phyloP scores from a whole-genome alignment of 345 rosid species.

The Anastatica hierochuntica region DNA sequence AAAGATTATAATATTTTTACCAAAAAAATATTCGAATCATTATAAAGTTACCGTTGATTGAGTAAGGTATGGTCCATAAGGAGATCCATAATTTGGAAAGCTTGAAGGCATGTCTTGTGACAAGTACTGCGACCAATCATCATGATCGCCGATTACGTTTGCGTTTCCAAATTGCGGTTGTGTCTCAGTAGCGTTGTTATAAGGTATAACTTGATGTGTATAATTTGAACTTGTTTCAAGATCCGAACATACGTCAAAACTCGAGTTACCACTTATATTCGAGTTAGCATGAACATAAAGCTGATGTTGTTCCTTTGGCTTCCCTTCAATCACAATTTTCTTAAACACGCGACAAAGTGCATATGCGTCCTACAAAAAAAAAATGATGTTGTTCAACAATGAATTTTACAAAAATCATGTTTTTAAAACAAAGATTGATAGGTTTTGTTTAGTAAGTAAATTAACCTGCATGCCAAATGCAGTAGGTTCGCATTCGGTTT shows the following conservation, averaged over 20 bases:
- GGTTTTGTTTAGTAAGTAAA: background rate
- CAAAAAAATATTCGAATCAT: too few relatives aligned
- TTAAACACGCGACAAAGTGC: constrained; percentile 93
- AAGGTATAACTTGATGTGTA: constrained; percentile 23
- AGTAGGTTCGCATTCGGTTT: constrained; percentile 57
- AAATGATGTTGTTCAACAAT: too few relatives aligned
- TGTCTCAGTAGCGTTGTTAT: background rate
- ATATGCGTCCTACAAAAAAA: constrained; percentile 56
- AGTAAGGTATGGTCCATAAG: constrained; percentile 26
- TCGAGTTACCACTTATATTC: constrained; percentile 30
- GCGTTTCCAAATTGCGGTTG: constrained; percentile 26
- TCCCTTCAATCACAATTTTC: constrained; percentile 44
- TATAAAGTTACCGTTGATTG: constrained; percentile 46
- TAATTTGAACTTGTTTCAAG: constrained; percentile 32
- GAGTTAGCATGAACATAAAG: constrained; percentile 17
- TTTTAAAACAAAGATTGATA: too few relatives aligned
- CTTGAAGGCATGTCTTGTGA: constrained; percentile 39
- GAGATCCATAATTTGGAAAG: constrained; percentile 27
- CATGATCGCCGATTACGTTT: constrained; percentile 20
- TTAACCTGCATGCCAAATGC: constrained; percentile 65
- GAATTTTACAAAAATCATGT: too few relatives aligned
- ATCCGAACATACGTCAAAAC: constrained; percentile 38
- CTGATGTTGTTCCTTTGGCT: constrained; percentile 43
- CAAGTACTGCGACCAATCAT: constrained; percentile 40
- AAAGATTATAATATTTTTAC: too few relatives aligned